These are phyloP conservation scores for Tephrocybe sp. DNA, from an alignment of 768 basidiomycete species.

Conservation along the genomic window DNA sequence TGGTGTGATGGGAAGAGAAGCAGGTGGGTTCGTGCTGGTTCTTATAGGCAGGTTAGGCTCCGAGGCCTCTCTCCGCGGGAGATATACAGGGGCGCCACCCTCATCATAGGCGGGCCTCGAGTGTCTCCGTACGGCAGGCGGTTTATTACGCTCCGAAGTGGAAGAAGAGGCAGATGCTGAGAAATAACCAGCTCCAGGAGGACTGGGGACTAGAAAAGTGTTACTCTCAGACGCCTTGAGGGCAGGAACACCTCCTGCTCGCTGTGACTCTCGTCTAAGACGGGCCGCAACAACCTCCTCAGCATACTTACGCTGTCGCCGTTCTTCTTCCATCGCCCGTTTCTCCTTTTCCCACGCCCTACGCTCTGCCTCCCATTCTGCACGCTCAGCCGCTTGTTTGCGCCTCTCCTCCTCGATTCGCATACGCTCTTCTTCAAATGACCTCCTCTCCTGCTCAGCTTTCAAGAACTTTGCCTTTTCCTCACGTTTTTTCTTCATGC, in stretches of 20 bases:
- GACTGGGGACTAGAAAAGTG: slow-evolving; percentile 11
- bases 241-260: slow-evolving; percentile 42
- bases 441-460: slow-evolving; percentile 55
- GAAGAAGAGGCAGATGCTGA: slow-evolving; percentile 39
- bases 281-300: slow-evolving; percentile 66
- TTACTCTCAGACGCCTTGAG: slow-evolving; percentile 24
- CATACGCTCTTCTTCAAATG: slow-evolving; percentile 46
- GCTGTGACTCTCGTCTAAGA: slow-evolving; percentile 55
- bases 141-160: slow-evolving; percentile 43
- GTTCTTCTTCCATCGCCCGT: slow-evolving; percentile 52
- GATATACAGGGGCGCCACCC: slow-evolving; percentile 17
- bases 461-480: slow-evolving; percentile 69
- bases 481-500: slow-evolving; percentile 70
- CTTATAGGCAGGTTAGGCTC: slow-evolving; percentile 39
- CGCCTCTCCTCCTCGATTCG: slow-evolving; percentile 43
- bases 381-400: slow-evolving; percentile 44
- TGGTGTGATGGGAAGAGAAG: slow-evolving; percentile 34
- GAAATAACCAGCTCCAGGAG: slow-evolving; percentile 28
- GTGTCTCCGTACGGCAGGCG: slow-evolving; percentile 34
- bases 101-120: slow-evolving; percentile 36
- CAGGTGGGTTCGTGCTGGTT: slow-evolving; percentile 21
- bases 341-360: slow-evolving; percentile 47
- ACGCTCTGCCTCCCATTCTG: slow-evolving; percentile 51
- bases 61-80: slow-evolving; percentile 45
- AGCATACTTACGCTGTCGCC: slow-evolving; percentile 48